Evolutionary conservation across 495 filamentous ascomycete genomes (phyloP).

Genomic region (Usnea hakonensis): DNA sequence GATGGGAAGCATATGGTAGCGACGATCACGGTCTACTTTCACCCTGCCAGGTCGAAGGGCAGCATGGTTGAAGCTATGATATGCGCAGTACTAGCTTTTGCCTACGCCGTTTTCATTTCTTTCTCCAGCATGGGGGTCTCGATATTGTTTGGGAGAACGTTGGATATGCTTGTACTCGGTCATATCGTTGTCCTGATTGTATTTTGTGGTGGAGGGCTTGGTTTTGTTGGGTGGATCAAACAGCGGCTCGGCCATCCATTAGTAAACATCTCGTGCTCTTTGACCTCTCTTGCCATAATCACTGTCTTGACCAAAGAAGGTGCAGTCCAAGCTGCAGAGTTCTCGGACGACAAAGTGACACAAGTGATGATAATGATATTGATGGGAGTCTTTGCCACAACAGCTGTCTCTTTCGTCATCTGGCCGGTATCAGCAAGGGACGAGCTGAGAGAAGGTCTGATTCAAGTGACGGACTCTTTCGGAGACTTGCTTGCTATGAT

Average conservation of each 20-base stretch:
- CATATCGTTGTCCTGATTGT: constrained; percentile 76
- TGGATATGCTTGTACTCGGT: constrained; percentile 59
- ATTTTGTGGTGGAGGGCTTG: constrained; percentile 83
- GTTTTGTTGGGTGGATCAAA: constrained; percentile 89
- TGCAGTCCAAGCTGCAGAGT: constrained; percentile 67
- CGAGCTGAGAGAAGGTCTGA: constrained; percentile 67
- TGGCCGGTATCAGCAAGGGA: constrained; percentile 75
- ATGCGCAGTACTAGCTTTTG: constrained; percentile 73
- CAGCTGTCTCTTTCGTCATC: constrained; percentile 67
- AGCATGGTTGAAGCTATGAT: constrained; percentile 86
- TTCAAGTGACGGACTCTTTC: constrained; percentile 65
- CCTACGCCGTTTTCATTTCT: constrained; percentile 73
- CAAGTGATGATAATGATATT: constrained; percentile 88
- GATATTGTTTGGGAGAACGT: constrained; percentile 58
- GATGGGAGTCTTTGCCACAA: constrained; percentile 71
- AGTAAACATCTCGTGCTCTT: constrained; percentile 83
- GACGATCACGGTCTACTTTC: constrained; percentile 90
- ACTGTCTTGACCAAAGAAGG: constrained; percentile 90
- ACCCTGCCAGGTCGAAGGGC: constrained; percentile 82
- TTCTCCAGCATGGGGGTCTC: constrained; percentile 83
- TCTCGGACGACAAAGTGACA: constrained; percentile 72
- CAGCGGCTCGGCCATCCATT: constrained; percentile 77
- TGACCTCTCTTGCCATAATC: constrained; percentile 86
- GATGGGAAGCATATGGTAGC: constrained; percentile 97
- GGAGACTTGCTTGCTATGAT: constrained; percentile 76